Conservation (phyloP, 345 rosid species). For the Capsella bursapastoris region DNA sequence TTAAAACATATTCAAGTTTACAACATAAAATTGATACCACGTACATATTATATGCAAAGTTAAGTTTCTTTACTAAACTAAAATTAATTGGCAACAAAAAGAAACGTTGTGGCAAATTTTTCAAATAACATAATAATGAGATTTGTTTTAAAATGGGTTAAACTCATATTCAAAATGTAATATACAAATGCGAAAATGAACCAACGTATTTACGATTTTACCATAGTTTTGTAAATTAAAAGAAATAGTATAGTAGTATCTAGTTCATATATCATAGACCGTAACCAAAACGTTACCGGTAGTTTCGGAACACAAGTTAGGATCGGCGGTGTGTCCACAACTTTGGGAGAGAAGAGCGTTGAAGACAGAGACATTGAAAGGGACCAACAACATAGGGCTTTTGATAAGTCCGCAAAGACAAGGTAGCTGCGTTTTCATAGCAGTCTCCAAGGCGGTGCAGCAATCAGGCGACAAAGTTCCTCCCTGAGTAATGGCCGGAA, state of each 20-base stretch:
- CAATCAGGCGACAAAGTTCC: conserved; percentile 17
- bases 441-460: conserved; percentile 29
- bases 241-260: not conserved
- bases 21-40: too few relatives aligned
- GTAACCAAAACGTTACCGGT: conserved; percentile 15
- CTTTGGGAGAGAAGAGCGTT: conserved; percentile 11
- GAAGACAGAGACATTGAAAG: conserved; percentile 32
- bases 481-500: not conserved
- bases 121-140: not conserved
- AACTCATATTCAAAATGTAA: not conserved
- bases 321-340: conserved; percentile 26
- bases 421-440: conserved; percentile 22
- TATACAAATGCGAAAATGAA: not conserved
- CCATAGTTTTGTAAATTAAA: not conserved
- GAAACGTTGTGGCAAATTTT: not conserved
- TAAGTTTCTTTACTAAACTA: not conserved
- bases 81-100: not conserved
- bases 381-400: conserved; percentile 4
- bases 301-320: conserved; percentile 33
- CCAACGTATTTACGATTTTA: not conserved
- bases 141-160: not conserved
- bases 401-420: conserved; percentile 32
- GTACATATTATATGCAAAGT: too few relatives aligned
- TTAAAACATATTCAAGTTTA: too few relatives aligned
- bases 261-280: not conserved